Conservation (phyloP, 2,329 filamentous ascomycete species). For the Colletotrichum musae region DNA sequence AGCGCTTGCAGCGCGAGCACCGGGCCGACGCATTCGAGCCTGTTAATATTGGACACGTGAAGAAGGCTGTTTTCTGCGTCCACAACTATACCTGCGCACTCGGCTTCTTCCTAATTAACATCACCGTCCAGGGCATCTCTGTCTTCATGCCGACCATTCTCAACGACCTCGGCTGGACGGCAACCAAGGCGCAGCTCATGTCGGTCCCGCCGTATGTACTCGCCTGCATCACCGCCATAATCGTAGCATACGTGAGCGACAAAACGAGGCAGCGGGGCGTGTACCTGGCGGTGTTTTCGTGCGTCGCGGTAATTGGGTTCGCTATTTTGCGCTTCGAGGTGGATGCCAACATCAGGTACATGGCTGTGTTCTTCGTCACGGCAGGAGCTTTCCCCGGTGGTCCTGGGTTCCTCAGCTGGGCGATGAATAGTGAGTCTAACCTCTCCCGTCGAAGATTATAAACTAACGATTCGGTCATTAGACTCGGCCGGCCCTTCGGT, state of each 20-base stretch:
- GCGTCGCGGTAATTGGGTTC: constrained; percentile 65
- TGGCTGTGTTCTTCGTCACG: constrained; percentile 69
- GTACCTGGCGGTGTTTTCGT: constrained; percentile 56
- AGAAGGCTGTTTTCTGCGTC: constrained; percentile 66
- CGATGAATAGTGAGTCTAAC: constrained; percentile 63
- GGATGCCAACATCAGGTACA: constrained; percentile 61
- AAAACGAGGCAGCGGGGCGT: constrained; percentile 55
- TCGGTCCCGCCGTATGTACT: constrained; percentile 61
- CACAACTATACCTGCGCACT: constrained; percentile 72
- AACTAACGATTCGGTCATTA: constrained; percentile 39
- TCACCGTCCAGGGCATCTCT: constrained; percentile 69
- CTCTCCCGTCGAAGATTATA: not conserved
- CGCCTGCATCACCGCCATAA: constrained; percentile 57
- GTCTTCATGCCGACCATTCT: constrained; percentile 66
- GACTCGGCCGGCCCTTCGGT: constrained; percentile 69
- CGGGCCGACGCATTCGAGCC: constrained; percentile 61
- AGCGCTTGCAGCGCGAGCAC: constrained; percentile 66
- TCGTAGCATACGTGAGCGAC: constrained; percentile 57
- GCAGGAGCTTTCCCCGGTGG: constrained; percentile 71
- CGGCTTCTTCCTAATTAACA: constrained; percentile 73
- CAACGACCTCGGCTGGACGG: constrained; percentile 56
- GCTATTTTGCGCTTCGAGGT: constrained; percentile 63
- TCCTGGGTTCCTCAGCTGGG: constrained; percentile 71
- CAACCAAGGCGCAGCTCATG: constrained; percentile 58
- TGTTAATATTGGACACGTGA: constrained; percentile 64